Conservation (phyloP, 2,329 filamentous ascomycete species). For the Phaeosphaeria sp. region DNA sequence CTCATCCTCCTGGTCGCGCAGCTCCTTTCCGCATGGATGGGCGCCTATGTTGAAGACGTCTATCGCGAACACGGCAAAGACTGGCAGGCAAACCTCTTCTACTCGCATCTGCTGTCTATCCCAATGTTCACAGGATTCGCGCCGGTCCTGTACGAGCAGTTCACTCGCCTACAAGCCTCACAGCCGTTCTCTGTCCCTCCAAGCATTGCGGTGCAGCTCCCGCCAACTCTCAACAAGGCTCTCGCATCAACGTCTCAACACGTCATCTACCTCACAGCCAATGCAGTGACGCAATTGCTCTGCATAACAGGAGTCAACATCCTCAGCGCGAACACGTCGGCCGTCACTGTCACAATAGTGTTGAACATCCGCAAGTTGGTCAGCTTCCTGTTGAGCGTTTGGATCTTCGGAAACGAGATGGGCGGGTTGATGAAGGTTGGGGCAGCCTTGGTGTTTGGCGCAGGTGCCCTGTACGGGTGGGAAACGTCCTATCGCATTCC, state of each 20-base stretch:
- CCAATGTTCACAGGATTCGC: constrained; percentile 78
- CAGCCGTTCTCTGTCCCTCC: constrained; percentile 60
- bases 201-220: constrained; percentile 38
- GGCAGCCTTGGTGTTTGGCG: constrained; percentile 84
- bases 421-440: constrained; percentile 79
- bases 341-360: constrained; percentile 94
- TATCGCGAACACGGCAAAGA: constrained; percentile 86
- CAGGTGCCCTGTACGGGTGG: constrained; percentile 88
- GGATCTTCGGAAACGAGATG: constrained; percentile 88
- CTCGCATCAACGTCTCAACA: constrained; percentile 65
- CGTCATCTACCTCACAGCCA: constrained; percentile 73
- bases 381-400: constrained; percentile 88
- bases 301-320: constrained; percentile 97
- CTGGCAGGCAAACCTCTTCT: constrained; percentile 97
- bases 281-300: constrained; percentile 88
- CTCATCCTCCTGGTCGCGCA: constrained; percentile 86
- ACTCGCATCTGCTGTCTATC: constrained; percentile 78
- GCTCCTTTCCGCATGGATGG: constrained; percentile 90
- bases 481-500: constrained; percentile 63
- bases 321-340: constrained; percentile 86
- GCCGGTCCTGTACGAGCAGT: constrained; percentile 70
- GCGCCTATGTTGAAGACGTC: constrained; percentile 89
- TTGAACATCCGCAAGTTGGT: constrained; percentile 94
- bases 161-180: constrained; percentile 68
- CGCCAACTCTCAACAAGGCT: constrained; percentile 32